These are phyloP conservation scores for Kalanchoe fedtschenkoi DNA, from an alignment of 164 flowering plant species.

Conservation along the genomic window DNA sequence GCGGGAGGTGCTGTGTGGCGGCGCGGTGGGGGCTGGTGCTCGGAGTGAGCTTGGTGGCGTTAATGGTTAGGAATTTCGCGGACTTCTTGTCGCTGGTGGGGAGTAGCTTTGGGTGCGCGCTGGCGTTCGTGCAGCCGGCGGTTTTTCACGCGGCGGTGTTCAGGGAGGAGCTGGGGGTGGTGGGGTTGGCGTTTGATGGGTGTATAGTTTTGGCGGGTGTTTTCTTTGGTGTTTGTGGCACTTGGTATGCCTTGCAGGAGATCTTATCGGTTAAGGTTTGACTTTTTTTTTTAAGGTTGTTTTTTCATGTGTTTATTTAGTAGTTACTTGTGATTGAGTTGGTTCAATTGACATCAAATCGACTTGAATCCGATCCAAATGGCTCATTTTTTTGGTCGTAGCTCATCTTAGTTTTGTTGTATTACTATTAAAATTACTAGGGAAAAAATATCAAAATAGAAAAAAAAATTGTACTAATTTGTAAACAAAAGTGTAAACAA, in stretches of 20 bases:
- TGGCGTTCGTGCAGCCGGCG: constrained; percentile 77
- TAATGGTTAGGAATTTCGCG: constrained; percentile 68
- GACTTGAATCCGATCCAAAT: too few species aligned
- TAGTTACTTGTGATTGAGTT: too few species aligned
- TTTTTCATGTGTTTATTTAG: too few species aligned
- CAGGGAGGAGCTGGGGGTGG: constrained; percentile 38
- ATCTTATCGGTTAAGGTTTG: constrained; percentile 29
- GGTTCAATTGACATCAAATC: too few species aligned
- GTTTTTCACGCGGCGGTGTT: constrained; percentile 56
- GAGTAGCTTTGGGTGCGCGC: constrained; percentile 48
- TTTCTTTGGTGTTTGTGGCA: constrained; percentile 44
- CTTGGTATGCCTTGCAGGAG: constrained; percentile 35
- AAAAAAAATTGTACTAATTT: too few species aligned
- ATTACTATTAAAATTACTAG: too few species aligned
- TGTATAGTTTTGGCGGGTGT: constrained; percentile 34
- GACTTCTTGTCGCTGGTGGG: constrained; percentile 86
- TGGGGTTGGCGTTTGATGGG: constrained; percentile 21
- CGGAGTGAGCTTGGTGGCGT: constrained; percentile 49
- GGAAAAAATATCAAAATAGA: too few species aligned
- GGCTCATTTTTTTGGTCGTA: too few species aligned
- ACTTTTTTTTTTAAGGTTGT: background rate
- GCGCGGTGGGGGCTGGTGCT: constrained; percentile 62
- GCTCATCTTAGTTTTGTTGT: too few species aligned
- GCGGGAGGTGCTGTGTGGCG: constrained; percentile 49
- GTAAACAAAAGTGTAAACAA: too few species aligned